Evolutionary conservation across 2,329 filamentous ascomycete genomes (phyloP).

Genomic region (Plectosphaerella sp.): DNA sequence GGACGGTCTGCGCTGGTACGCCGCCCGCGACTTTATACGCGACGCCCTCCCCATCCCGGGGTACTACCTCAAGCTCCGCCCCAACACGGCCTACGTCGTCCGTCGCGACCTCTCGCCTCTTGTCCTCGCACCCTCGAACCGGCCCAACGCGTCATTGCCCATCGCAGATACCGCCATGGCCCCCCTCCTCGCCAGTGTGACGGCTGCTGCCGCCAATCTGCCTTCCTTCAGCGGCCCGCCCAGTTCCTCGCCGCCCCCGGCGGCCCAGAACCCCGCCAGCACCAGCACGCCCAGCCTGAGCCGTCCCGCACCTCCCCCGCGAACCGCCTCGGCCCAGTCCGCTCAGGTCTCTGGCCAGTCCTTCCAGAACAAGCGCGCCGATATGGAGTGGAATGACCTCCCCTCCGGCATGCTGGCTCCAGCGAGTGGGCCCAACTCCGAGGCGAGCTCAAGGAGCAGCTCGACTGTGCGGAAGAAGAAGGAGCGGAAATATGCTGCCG

Average conservation of each 20-base stretch:
- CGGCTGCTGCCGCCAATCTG: conserved; percentile 26
- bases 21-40: conserved; percentile 49
- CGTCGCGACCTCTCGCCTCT: conserved; percentile 34
- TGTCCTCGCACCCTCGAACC: conserved; percentile 6
- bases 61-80: conserved; percentile 60
- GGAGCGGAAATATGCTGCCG: conserved; percentile 57
- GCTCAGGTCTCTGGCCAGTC: conserved; percentile 46
- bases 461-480: conserved; percentile 51
- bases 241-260: conserved; percentile 11
- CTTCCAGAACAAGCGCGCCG: conserved; percentile 55
- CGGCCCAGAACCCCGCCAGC: not conserved
- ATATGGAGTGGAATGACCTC: conserved; percentile 63
- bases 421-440: conserved; percentile 24
- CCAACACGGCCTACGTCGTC: conserved; percentile 58
- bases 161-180: conserved; percentile 5
- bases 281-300: conserved; percentile 6
- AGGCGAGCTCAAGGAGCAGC: conserved; percentile 52
- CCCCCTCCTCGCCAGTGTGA: conserved; percentile 15
- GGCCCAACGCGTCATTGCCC: conserved; percentile 9
- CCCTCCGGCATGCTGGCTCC: conserved; percentile 52
- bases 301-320: conserved; percentile 16
- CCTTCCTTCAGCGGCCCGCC: conserved; percentile 12
- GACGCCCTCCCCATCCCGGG: conserved; percentile 43
- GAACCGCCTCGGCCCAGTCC: conserved; percentile 32
- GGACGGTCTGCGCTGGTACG: conserved; percentile 60